Conservation (phyloP, 2,329 filamentous ascomycete species). For the Drechslera avenae region DNA sequence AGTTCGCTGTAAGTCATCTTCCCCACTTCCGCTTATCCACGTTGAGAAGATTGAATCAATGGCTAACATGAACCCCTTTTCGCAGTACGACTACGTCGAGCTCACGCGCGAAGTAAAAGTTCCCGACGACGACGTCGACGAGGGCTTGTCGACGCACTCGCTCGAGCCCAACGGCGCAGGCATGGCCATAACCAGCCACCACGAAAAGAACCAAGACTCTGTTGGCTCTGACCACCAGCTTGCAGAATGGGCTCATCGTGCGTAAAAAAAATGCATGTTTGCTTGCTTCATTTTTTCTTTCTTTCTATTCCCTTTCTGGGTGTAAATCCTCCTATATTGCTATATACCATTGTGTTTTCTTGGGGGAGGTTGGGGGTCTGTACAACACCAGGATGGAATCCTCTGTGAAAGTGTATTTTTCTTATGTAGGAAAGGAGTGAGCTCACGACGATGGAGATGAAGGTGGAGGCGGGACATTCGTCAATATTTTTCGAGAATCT, state of each 20-base stretch:
- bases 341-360: constrained; percentile 18
- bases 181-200: constrained; percentile 35
- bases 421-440: no score
- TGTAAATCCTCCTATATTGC: constrained; percentile 4
- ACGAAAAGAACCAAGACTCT: constrained; percentile 48
- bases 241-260: constrained; percentile 44
- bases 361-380: neutral
- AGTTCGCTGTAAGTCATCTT: constrained; percentile 76
- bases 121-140: constrained; percentile 46
- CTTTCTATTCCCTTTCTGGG: neutral
- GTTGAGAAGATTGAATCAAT: neutral
- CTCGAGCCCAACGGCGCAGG: constrained; percentile 34
- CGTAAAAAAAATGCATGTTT: no score
- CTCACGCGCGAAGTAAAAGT: constrained; percentile 65
- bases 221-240: constrained; percentile 44
- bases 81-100: constrained; percentile 84
- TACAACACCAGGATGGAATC: neutral
- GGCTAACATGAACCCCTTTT: constrained; percentile 14
- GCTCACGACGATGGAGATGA: no score
- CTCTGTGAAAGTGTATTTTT: neutral
- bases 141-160: constrained; percentile 44
- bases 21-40: neutral
- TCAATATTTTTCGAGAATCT: no score
- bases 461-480: no score
- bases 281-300: constrained; percentile 1